These are phyloP conservation scores for Eucalyptus urophylla DNA, from an alignment of 345 rosid species.

Conservation along the genomic window DNA sequence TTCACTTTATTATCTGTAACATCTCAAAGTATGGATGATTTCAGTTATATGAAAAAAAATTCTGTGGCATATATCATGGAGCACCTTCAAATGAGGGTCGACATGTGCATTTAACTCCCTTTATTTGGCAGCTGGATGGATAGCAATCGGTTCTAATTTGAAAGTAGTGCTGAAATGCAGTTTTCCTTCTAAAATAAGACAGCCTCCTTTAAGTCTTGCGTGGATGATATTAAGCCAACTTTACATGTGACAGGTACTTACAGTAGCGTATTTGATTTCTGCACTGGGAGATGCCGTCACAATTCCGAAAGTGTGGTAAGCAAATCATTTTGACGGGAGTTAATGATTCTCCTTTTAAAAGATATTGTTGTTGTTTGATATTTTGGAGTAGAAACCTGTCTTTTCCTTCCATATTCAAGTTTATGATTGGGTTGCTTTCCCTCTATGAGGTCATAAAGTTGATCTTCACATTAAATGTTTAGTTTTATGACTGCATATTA, in stretches of 20 bases:
- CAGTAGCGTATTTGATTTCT: constrained; percentile 70
- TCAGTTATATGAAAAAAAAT: not conserved
- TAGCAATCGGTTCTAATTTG: not conserved
- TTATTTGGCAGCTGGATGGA: not conserved
- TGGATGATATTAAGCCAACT: not conserved
- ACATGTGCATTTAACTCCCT: not conserved
- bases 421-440: not conserved
- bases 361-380: not conserved
- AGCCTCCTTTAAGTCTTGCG: not conserved
- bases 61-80: not conserved
- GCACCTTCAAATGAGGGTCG: not conserved
- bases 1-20: not conserved
- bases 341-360: not conserved
- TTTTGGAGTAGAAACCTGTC: not conserved
- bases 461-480: not conserved
- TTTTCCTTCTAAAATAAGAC: not conserved
- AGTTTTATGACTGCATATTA: not conserved
- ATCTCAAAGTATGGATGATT: not conserved
- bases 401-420: not conserved
- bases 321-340: not conserved
- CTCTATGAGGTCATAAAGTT: not conserved
- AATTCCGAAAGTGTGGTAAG: constrained; percentile 92
- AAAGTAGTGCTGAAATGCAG: not conserved
- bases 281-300: constrained; percentile 95
- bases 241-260: constrained; percentile 43